Percentiles rank a stretch among this genome's conserved stretches.
phyloP scores from a whole-genome alignment of 768 basidiomycete genomes.

The Tylopilus vinaceipallidus region DNA sequence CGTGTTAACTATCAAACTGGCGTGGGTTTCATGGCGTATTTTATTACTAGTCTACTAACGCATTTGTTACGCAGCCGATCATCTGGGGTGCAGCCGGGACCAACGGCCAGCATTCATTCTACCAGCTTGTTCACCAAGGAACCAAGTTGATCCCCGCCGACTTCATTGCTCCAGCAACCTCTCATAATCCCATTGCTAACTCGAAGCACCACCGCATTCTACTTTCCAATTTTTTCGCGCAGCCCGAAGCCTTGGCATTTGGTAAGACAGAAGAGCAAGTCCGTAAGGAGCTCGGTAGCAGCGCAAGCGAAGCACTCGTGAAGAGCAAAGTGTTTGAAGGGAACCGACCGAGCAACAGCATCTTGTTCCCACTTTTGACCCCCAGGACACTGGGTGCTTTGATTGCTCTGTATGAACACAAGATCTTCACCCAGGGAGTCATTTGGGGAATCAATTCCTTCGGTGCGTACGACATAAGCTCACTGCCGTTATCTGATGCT shows the following conservation, averaged over 20 bases:
- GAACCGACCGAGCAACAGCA: constrained; percentile 94
- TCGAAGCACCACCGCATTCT: constrained; percentile 97
- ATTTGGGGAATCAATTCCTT: constrained; percentile 99
- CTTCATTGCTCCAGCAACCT: constrained; percentile 86
- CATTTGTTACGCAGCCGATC: constrained; percentile 63
- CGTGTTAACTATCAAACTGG: constrained; percentile 97
- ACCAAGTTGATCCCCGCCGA: constrained; percentile 91
- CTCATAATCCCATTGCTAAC: constrained; percentile 82
- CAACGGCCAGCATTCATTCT: constrained; percentile 99
- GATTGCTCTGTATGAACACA: constrained; percentile 95
- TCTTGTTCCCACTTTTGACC: constrained; percentile 91
- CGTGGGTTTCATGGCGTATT: constrained; percentile 44
- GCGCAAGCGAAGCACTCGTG: constrained; percentile 78
- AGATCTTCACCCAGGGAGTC: constrained; percentile 97
- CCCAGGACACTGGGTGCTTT: constrained; percentile 86
- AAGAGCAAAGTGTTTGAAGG: constrained; percentile 99
- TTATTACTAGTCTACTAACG: neutral
- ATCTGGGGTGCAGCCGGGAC: constrained; percentile 99
- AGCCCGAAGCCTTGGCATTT: constrained; percentile 96
- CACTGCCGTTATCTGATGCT: neutral
- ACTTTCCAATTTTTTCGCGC: constrained; percentile 97
- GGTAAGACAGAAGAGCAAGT: constrained; percentile 95
- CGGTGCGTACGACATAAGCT: constrained; percentile 47
- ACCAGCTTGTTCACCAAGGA: constrained; percentile 94
- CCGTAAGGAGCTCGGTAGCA: constrained; percentile 58